phyloP scores from a whole-genome alignment of 371 early-diverging fungal genomes.

The Aphelidium insulamus region DNA sequence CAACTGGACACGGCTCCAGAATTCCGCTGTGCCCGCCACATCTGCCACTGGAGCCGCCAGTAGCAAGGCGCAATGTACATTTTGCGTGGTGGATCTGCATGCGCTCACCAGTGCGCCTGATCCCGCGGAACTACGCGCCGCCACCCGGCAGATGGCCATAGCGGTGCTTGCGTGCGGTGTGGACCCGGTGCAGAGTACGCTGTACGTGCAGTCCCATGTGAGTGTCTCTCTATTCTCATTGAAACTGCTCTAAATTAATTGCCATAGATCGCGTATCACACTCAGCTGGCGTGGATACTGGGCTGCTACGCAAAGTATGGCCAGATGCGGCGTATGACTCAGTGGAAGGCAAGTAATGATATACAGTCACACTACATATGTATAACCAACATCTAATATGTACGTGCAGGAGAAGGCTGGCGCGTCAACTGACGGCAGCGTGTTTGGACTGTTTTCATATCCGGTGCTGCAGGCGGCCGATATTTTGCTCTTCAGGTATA shows the following conservation, averaged over 20 bases:
- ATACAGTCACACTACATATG: background rate
- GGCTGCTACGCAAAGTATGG: constrained; percentile 65
- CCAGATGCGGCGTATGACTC: constrained; percentile 81
- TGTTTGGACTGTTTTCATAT: constrained; percentile 60
- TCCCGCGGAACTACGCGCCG: constrained; percentile 31
- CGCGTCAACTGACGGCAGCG: constrained; percentile 9
- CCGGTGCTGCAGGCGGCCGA: constrained; percentile 91
- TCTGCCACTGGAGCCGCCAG: constrained; percentile 3
- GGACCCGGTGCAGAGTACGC: constrained; percentile 38
- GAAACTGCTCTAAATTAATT: constrained; percentile 1
- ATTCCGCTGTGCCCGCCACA: constrained; percentile 12
- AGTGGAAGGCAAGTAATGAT: constrained; percentile 51
- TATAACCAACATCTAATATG: constrained; percentile 17
- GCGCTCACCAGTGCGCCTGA: constrained; percentile 67
- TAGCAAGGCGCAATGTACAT: constrained; percentile 16
- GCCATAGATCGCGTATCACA: constrained; percentile 39
- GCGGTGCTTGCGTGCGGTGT: constrained; percentile 68
- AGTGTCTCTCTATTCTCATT: background rate
- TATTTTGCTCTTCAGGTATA: constrained; percentile 54
- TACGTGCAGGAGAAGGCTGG: constrained; percentile 7
- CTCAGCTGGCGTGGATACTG: constrained; percentile 68
- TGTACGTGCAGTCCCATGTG: constrained; percentile 60
- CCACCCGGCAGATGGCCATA: constrained; percentile 40
- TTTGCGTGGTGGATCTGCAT: constrained; percentile 72
- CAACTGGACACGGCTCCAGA: constrained; percentile 64